phyloP scores from a whole-genome alignment of 192 early-diverging fungal genomes.

The Coemansia sp. region DNA sequence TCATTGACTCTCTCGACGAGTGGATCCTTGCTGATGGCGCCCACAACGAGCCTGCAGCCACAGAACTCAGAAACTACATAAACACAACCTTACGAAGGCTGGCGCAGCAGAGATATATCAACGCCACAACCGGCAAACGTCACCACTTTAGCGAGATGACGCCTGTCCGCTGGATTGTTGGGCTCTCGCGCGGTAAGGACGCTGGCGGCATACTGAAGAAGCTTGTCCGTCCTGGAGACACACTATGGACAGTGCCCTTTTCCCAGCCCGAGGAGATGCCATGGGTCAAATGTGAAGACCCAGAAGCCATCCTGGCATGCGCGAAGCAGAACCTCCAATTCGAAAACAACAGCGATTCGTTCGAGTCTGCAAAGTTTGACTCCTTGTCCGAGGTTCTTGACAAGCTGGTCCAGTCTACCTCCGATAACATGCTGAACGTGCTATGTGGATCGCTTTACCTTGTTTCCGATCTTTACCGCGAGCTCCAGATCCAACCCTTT shows the following conservation, averaged over 20 bases:
- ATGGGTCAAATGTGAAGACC: conserved; percentile 68
- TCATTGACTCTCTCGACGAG: conserved; percentile 25
- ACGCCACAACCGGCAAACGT: conserved; percentile 6
- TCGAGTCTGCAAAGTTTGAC: conserved; percentile 18
- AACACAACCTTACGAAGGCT: conserved; percentile 51
- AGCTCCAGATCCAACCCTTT: conserved; percentile 41
- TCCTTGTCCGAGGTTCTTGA: conserved; percentile 49
- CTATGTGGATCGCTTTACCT: conserved; percentile 87
- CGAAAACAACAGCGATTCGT: conserved; percentile 1
- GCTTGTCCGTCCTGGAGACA: conserved; percentile 62
- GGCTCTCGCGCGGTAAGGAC: conserved; percentile 70
- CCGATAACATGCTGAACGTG: conserved; percentile 59
- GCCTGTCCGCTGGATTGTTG: conserved; percentile 76
- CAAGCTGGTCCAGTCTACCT: conserved; percentile 17
- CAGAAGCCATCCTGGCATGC: conserved; percentile 52
- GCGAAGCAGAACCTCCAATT: conserved; percentile 7
- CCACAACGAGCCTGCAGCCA: conserved; percentile 78
- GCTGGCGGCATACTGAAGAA: conserved; percentile 59
- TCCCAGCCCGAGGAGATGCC: conserved; percentile 80
- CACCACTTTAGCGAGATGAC: conserved; percentile 3
- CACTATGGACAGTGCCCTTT: conserved; percentile 71
- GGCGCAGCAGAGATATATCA: conserved; percentile 32
- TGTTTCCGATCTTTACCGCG: conserved; percentile 73
- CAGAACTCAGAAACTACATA: conserved; percentile 67
- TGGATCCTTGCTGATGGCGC: conserved; percentile 86